Conservation (phyloP, 495 filamentous ascomycete species). For the Trichoderma reesei region DNA sequence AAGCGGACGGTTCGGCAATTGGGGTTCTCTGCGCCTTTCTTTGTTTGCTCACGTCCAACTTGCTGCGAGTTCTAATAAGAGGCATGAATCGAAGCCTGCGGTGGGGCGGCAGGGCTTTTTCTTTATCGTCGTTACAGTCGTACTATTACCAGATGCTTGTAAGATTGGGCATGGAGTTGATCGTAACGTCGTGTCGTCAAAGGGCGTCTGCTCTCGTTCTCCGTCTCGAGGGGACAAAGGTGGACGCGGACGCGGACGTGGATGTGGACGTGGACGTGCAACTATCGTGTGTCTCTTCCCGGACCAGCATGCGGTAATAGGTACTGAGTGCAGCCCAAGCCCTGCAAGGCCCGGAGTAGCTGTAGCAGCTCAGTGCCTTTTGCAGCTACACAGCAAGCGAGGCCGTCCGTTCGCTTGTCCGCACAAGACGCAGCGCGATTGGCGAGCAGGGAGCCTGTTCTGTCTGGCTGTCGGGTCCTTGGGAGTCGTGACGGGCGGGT, state of each 20-base stretch:
- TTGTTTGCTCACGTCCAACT: neutral
- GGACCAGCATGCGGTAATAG: neutral
- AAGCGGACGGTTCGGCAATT: neutral
- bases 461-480: neutral
- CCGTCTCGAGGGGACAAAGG: neutral
- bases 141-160: neutral
- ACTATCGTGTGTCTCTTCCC: neutral
- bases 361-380: neutral
- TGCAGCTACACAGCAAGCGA: neutral
- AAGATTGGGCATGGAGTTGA: neutral
- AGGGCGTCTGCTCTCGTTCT: neutral
- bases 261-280: too few species aligned
- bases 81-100: neutral
- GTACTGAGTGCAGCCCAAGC: neutral
- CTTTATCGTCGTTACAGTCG: neutral
- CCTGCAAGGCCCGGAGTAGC: neutral
- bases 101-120: neutral
- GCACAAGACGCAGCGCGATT: neutral
- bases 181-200: neutral
- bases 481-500: neutral
- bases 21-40: neutral
- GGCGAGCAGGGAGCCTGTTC: neutral
- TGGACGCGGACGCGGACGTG: too few species aligned
- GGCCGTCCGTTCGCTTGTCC: neutral
- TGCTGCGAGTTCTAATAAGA: neutral